Evolutionary conservation across 164 flowering plant genomes (phyloP), one percentile per base, ranked within the genome.

Genomic region (Protea cynaroides): DNA sequence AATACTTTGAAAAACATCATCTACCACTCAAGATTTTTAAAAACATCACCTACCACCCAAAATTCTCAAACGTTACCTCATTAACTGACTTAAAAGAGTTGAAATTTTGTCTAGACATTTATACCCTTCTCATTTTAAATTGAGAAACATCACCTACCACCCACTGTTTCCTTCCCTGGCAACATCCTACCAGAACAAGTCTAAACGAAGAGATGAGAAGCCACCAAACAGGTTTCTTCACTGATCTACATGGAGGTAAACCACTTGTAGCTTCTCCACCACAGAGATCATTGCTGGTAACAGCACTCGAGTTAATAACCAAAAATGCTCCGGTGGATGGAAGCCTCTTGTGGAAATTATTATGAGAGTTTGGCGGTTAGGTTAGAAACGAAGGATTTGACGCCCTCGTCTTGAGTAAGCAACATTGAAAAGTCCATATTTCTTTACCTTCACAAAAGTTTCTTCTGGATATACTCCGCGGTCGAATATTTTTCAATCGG

Each of bases 391-490:
- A 95, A 95, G 64, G 92, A 69, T 64, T 95, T 90, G 4, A 95
- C 96, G 7, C 84, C 88, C 59, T 92, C 97, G 66, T 95, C 97
- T 63, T 90, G 81, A 56, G 91, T 92, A n/a, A 92, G 86, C 72
- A 95, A 67, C 98, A 95, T 74, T 7, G 99, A 85, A 88, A 1
- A 95, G 90, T 36, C 99, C 99, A 71, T 95, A 92, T 61, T 95
- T 95, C 89, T 95, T 90, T 69, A 92, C 98, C 74, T 83, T 92
- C 2, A 58, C 78, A 64, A 95, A 95, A 67, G 91, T 83, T 64
- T 92, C 99, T 70, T 90, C 99, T 0, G 96, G 92, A 63, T 95
- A 95, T 29, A 95, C 83, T 25, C 85, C 97, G 0, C 97, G 88
- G 67, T 92, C 36, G 19, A 17, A 58, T 29, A 25, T 38, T 56